Evolutionary conservation across 805 yeast species (phyloP), one percentile per base, ranked within the genome.

Genomic region (Kodamaea sagamina): DNA sequence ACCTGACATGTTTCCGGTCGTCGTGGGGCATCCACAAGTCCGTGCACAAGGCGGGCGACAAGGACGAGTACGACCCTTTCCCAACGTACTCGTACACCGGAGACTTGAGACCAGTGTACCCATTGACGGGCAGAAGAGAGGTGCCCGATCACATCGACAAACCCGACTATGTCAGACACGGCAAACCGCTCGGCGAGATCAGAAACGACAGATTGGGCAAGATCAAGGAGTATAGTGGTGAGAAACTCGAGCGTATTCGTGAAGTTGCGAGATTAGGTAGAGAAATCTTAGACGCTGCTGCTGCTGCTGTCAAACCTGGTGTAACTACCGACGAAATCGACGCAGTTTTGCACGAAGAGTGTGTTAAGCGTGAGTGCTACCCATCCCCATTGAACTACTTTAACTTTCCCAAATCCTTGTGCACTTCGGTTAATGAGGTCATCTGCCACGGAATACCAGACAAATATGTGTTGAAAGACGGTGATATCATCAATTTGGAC

Each of bases 371-470:
- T 63, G 82, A 84, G 51, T 89, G 90, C 3, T 93, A 93, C 62
- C 99, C 99, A 13, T 88, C 97, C 9, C 96, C 99, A 3, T 72
- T 92, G 50, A 93, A 93, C 70, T 93, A 93, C 70, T 90, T 84
- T 70, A 86, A 89, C 65, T 93, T 81, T 70, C 97, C 98, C 32
- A 90, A 89, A 62, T 81, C 93, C 16, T 78, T 88, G 32, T 93
- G 99, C 67, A 89, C 96, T 1, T 89, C 97, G 2, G 84, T 93
- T 34, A 93, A 93, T 65, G 99, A 93, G 71, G 82, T 89, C 45
- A 86, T 93, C 47, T 93, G 99, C 63, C 99, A 93, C 65, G 99
- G 99, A 50, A 86, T 93, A 46, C 99, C 99, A 19, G 99, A 93
- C 66, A 77, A 86, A 68, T 78, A 90, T 43, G 82, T 82, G 25